Conservation (phyloP, 257 asterid genomes). For the Knoxia roxburghii region DNA sequence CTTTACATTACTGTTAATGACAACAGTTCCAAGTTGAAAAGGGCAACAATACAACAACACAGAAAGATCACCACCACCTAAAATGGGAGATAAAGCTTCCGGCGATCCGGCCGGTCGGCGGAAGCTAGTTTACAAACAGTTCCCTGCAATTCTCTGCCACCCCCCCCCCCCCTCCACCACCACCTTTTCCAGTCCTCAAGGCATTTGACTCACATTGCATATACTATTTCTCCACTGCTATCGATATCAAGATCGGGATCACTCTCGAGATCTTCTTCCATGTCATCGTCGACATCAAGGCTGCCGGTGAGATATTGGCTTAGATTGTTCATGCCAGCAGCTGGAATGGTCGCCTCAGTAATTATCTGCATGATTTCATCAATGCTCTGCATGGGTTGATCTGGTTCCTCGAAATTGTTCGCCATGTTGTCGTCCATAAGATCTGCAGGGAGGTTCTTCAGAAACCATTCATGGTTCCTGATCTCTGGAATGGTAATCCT, state of each 20-base stretch:
- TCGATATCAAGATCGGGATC: constrained; percentile 90
- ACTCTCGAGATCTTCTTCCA: constrained; percentile 94
- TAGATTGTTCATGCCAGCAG: constrained; percentile 62
- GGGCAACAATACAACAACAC: not conserved
- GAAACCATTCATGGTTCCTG: constrained; percentile 87
- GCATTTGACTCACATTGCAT: constrained; percentile 46
- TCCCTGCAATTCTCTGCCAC: too few relatives aligned
- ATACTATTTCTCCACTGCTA: constrained; percentile 93
- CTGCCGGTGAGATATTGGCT: constrained; percentile 72
- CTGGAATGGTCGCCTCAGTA: constrained; percentile 82
- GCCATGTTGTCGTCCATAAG: constrained; percentile 50
- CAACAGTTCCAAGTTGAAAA: constrained; percentile 1
- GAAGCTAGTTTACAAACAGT: too few relatives aligned
- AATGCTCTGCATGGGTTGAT: constrained; percentile 73
- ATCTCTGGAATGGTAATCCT: constrained; percentile 85
- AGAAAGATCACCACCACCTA: not conserved
- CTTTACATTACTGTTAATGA: not conserved
- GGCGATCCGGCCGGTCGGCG: too few relatives aligned
- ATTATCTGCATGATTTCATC: constrained; percentile 92
- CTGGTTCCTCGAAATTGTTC: constrained; percentile 76
- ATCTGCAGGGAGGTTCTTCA: constrained; percentile 79
- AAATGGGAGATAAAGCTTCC: not conserved
- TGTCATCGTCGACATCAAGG: constrained; percentile 81
- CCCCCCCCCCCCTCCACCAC: not conserved
- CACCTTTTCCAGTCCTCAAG: not conserved